Base-by-base conservation (phyloP, 768 basidiomycete species). In the Cubamyces lactineus region DNA sequence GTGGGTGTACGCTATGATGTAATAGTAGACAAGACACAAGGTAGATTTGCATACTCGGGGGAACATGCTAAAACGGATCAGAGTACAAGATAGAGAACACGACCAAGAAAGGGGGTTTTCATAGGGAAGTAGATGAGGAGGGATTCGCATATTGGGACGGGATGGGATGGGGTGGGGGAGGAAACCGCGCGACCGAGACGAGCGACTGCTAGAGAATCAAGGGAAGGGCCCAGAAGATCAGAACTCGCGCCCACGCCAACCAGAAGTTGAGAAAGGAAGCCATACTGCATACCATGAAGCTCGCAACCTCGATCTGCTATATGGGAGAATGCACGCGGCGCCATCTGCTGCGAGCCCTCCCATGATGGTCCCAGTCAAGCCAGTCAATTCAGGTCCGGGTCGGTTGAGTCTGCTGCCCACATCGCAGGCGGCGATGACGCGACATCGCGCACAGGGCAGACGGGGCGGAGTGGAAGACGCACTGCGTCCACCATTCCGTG, bases 281-380 rank as follows among this genome's bases (percentile, higher is more conserved):
- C 53, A 43, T 49, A 42, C 55, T 53, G 57, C 62, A 58, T 63
- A 63, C 62, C 56, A 42, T 58, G 28, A 52, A 34, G 55, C 61
- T 57, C 55, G 61, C 42, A 57, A 47, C 53, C 57, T 59, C 52
- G 39, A 59, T 42, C 52, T 42, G 62, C 57, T 24, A 45, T 51
- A 19, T n/a, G 16, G 39, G 17, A 28, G 23, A 19, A 9, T 12
- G 40, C 57, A 34, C 51, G 38, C 38, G 16, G 23, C 21, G 21
- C 47, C 19, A 13, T 40, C 1, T 7, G 23, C 26, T 5, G 42
- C 42, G 15, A 15, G 24, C 24, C n/a, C 24, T 26, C 26, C 17
- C 56, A 17, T 26, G n/a, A 21, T 26, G 57, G 43, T 51, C 49
- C 49, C 38, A 62, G 49, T 51, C 40, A 57, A 24, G 55, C 42